A percentile compares a stretch with the other conserved stretches of the same genome.
Evolutionary conservation across 2,329 filamentous ascomycete species (phyloP).

Genomic region (Rachicladosporium sp.): DNA sequence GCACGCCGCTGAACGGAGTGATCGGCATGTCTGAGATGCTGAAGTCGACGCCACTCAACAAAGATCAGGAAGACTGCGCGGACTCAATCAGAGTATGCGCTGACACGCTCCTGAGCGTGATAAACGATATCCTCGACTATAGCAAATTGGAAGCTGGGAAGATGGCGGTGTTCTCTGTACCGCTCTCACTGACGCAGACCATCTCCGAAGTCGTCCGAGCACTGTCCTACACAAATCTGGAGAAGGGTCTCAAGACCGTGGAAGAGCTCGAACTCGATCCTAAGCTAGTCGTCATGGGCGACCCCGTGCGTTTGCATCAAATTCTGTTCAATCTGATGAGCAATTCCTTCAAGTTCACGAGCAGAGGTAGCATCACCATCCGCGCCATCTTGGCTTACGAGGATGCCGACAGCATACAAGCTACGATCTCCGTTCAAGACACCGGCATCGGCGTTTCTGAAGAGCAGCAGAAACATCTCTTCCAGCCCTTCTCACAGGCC

Average conservation of each 20-base stretch:
- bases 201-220: constrained; percentile 53
- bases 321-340: constrained; percentile 68
- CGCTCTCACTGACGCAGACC: constrained; percentile 41
- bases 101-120: constrained; percentile 40
- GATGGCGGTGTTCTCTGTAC: constrained; percentile 48
- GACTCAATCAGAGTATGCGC: constrained; percentile 55
- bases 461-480: constrained; percentile 71
- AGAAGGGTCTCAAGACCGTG: constrained; percentile 47
- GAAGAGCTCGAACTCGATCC: constrained; percentile 44
- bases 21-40: constrained; percentile 49
- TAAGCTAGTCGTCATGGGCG: constrained; percentile 40
- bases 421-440: constrained; percentile 78
- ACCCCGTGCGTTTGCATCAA: constrained; percentile 39
- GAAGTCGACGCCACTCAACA: constrained; percentile 43
- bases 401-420: constrained; percentile 53
- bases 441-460: constrained; percentile 84
- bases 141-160: constrained; percentile 42
- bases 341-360: constrained; percentile 91
- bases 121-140: constrained; percentile 42
- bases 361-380: constrained; percentile 74
- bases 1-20: constrained; percentile 42
- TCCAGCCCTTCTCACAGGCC: constrained; percentile 85
- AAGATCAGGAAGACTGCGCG: constrained; percentile 49
- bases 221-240: constrained; percentile 50
- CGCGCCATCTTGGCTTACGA: constrained; percentile 62